These are phyloP conservation scores for Verticillium klebahnii DNA, from an alignment of 2,329 filamentous ascomycete genomes.

Conservation along the genomic window DNA sequence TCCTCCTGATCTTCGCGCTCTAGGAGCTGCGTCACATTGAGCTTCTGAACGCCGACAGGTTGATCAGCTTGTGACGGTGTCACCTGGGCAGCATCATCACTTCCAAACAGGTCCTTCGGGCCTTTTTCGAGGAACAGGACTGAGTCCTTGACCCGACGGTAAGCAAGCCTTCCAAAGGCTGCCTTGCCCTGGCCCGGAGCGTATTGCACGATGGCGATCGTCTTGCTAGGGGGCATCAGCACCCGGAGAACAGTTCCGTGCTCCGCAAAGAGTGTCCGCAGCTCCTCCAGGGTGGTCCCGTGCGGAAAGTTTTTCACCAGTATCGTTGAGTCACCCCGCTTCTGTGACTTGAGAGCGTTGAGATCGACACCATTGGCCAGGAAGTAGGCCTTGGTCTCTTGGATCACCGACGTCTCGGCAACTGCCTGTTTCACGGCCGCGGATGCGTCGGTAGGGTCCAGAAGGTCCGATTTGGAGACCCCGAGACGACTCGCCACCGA, in stretches of 20 bases:
- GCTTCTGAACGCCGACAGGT: slow-evolving; percentile 49
- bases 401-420: slow-evolving; percentile 92
- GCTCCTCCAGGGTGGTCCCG: slow-evolving; percentile 72
- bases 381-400: slow-evolving; percentile 94
- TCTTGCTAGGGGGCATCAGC: slow-evolving; percentile 87
- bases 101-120: slow-evolving; percentile 71
- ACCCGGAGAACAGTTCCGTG: slow-evolving; percentile 77
- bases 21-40: slow-evolving; percentile 65
- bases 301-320: slow-evolving; percentile 94
- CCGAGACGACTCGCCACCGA: slow-evolving; percentile 84
- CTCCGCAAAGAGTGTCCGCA: slow-evolving; percentile 77
- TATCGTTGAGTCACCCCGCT: slow-evolving; percentile 81
- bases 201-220: slow-evolving; percentile 92
- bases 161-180: slow-evolving; percentile 81
- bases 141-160: slow-evolving; percentile 85
- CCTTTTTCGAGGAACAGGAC: slow-evolving; percentile 92
- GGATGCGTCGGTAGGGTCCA: slow-evolving; percentile 94
- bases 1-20: slow-evolving; percentile 52
- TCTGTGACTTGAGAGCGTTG: slow-evolving; percentile 80
- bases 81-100: slow-evolving; percentile 17
- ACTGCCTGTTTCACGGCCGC: slow-evolving; percentile 95
- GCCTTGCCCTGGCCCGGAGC: slow-evolving; percentile 71
- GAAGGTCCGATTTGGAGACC: slow-evolving; percentile 82
- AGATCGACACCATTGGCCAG: slow-evolving; percentile 82
- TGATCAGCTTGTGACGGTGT: slow-evolving; percentile 26